A percentile compares a stretch with the other conserved stretches of the same genome.
These are phyloP conservation scores for Chlorella variabilis DNA, from an alignment of 163 green algal genomes.

Conservation along the genomic window DNA sequence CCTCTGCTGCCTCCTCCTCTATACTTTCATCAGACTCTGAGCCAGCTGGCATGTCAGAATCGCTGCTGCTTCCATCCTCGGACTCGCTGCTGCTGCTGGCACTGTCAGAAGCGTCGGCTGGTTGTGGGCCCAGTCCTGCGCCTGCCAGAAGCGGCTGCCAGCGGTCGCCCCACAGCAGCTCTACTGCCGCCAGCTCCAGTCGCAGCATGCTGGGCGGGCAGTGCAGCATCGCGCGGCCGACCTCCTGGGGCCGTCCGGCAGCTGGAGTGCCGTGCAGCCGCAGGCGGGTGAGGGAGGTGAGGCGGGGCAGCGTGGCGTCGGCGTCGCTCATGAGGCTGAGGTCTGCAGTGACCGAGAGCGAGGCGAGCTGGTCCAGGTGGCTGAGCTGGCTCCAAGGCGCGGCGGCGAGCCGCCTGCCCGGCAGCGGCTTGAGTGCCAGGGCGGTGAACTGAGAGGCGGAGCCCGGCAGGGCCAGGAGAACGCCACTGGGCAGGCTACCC, in stretches of 20 bases:
- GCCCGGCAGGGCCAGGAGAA: neutral
- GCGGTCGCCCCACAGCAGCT: neutral
- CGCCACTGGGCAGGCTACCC: neutral
- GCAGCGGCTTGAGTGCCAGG: neutral
- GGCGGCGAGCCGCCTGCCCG: neutral
- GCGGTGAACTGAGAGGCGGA: neutral
- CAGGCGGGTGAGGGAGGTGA: conserved; percentile 9
- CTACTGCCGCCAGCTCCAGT: conserved; percentile 5
- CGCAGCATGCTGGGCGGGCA: neutral
- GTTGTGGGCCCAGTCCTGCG: neutral
- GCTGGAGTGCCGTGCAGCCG: neutral
- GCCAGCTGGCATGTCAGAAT: no score
- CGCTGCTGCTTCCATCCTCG: no score
- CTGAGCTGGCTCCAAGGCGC: neutral
- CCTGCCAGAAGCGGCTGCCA: neutral
- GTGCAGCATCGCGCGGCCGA: neutral
- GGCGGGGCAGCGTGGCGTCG: neutral
- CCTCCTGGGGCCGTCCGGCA: neutral
- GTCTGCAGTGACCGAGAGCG: neutral
- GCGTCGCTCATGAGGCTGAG: neutral
- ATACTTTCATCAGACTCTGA: no score
- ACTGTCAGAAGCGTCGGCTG: no score
- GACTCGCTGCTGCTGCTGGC: no score
- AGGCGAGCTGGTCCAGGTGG: neutral
- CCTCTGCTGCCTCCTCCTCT: no score